Percentiles rank a stretch among this genome's conserved stretches.
These are phyloP conservation scores for Otatea glauca DNA, from an alignment of 176 grass and related monocot species.

Conservation along the genomic window DNA sequence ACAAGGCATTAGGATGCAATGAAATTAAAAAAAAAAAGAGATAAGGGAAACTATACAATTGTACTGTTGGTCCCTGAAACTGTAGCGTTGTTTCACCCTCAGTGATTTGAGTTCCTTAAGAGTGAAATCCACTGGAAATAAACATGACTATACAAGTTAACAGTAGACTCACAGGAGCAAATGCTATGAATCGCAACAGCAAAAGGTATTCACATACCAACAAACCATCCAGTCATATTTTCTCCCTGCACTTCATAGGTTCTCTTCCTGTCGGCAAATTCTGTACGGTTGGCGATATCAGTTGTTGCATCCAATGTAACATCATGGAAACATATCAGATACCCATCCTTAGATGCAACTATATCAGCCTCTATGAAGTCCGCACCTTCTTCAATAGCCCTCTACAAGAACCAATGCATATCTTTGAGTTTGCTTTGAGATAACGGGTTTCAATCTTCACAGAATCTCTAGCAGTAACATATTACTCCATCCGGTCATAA, in stretches of 20 bases:
- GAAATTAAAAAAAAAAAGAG: not conserved
- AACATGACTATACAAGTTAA: slow-evolving; percentile 29
- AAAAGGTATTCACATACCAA: slow-evolving; percentile 44
- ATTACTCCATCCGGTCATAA: too few species aligned
- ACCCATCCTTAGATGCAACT: slow-evolving; percentile 71
- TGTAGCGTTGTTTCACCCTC: slow-evolving; percentile 64
- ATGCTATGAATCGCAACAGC: not conserved
- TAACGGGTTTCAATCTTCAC: slow-evolving; percentile 2
- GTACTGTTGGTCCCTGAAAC: slow-evolving; percentile 70
- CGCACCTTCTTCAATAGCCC: slow-evolving; percentile 79
- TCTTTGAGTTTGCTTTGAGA: slow-evolving; percentile 15
- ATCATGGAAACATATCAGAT: slow-evolving; percentile 78
- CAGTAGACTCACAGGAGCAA: not conserved
- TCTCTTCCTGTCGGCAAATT: slow-evolving; percentile 70
- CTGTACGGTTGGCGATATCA: slow-evolving; percentile 41
- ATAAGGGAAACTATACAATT: slow-evolving; percentile 51
- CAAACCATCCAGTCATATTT: slow-evolving; percentile 67
- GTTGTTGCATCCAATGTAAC: slow-evolving; percentile 66
- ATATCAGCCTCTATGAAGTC: slow-evolving; percentile 92
- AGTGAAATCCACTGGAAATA: slow-evolving; percentile 73
- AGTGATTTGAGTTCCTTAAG: slow-evolving; percentile 74
- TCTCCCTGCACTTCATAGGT: slow-evolving; percentile 70
- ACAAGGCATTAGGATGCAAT: not conserved
- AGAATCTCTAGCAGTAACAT: slow-evolving; percentile 14
- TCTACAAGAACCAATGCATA: slow-evolving; percentile 51